Evolutionary conservation across 768 basidiomycete species (phyloP).

Genomic region (Naganishia vaughanmartiniae): DNA sequence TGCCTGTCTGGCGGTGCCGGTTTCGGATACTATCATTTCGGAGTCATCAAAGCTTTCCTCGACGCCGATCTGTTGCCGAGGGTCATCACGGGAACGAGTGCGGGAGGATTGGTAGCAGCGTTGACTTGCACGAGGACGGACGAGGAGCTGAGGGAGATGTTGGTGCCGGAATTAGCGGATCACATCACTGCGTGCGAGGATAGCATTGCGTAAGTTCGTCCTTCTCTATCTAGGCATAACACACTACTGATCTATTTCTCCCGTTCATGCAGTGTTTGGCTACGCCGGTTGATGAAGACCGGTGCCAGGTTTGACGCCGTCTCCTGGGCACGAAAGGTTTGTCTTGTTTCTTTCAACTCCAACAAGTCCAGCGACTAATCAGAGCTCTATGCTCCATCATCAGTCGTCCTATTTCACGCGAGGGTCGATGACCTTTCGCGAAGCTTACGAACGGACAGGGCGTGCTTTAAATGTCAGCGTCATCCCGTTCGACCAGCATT

Average conservation of each 20-base stretch:
- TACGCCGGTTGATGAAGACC: conserved; percentile 68
- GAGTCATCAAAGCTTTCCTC: conserved; percentile 86
- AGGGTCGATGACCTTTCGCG: conserved; percentile 90
- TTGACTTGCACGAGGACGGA: conserved; percentile 84
- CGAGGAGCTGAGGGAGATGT: conserved; percentile 71
- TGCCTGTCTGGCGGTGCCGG: conserved; percentile 95
- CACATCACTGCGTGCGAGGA: conserved; percentile 66
- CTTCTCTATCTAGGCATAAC: not conserved
- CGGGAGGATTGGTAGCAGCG: conserved; percentile 70
- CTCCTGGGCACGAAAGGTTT: conserved; percentile 82
- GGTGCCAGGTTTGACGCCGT: conserved; percentile 95
- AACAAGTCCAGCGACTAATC: no score
- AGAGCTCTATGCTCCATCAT: no score
- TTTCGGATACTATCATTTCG: conserved; percentile 87
- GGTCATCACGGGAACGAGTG: conserved; percentile 91
- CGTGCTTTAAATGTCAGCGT: conserved; percentile 91
- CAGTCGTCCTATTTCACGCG: conserved; percentile 85
- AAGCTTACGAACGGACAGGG: conserved; percentile 89
- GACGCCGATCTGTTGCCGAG: conserved; percentile 81
- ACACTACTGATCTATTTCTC: not conserved
- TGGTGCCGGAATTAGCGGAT: conserved; percentile 79
- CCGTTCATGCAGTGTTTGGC: conserved; percentile 42
- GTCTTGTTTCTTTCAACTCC: not conserved
- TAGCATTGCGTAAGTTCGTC: conserved; percentile 54
- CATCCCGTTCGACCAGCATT: conserved; percentile 83